Conservation (phyloP, 139 green algal species). For the Bryopsis sp. region DNA sequence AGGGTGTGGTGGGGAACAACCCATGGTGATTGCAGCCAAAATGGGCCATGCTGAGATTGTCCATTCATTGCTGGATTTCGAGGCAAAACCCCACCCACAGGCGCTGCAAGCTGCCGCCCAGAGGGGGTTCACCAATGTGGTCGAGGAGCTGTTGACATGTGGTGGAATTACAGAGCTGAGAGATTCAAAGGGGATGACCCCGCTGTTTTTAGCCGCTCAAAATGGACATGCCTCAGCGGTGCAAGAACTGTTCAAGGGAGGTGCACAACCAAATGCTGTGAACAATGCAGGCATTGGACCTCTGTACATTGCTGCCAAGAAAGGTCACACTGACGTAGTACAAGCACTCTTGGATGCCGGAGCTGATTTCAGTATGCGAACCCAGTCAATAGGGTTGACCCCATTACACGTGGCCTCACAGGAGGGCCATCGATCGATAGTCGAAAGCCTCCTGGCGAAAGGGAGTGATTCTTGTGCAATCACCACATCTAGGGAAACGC, state of each 20-base stretch:
- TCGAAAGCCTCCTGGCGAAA: background rate
- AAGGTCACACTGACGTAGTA: slow-evolving; percentile 18
- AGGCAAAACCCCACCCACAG: background rate
- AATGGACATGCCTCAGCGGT: background rate
- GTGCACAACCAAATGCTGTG: background rate
- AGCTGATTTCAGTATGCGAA: background rate
- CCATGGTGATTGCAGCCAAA: background rate
- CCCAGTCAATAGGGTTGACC: background rate
- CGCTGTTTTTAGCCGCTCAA: background rate
- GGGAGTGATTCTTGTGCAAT: background rate
- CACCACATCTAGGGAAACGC: too few relatives aligned
- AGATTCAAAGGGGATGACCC: background rate
- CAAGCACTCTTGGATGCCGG: background rate
- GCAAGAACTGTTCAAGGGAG: background rate
- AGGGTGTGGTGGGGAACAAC: background rate
- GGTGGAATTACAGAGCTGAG: background rate
- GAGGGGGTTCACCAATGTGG: background rate
- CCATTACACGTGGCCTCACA: slow-evolving; percentile 14
- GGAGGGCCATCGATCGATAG: slow-evolving; percentile 9
- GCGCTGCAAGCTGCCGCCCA: background rate
- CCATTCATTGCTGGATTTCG: background rate
- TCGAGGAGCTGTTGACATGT: slow-evolving; percentile 1
- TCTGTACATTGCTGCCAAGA: background rate
- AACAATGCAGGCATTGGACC: background rate
- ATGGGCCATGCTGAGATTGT: background rate